Base-by-base conservation (phyloP, 2,329 filamentous ascomycete species). In the Botrytis paeoniae region DNA sequence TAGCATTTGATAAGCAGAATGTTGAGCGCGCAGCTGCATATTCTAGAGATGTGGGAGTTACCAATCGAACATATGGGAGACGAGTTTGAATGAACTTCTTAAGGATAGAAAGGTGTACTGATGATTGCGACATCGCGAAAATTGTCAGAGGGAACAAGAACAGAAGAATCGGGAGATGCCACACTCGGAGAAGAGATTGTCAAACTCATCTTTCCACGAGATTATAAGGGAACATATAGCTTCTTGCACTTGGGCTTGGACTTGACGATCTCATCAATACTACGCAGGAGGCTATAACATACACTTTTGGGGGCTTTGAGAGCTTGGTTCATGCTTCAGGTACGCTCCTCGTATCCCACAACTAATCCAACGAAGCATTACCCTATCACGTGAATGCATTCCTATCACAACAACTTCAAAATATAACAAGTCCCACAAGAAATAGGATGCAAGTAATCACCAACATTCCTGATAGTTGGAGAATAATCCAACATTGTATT, bases 1-100 rank as follows among this genome's bases (percentile, higher is more conserved):
- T 65, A 60, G 62, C 37, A n/a, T 73, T 70, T 51, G 74, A 74
- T 14, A 75, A 61, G 45, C 60, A 65, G 62, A 75, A 77, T 6
- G 65, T 71, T 29, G 64, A 65, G 61, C 73, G 70, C 9, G 75
- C 45, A 16, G 70, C 54, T 14, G 59, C 32, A 65, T 75, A 76
- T 25, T 74, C 68, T 9, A 63, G 64, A n/a, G 74, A 76, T 8
- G 37, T 72, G 10, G 74, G 72, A 29, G 71, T 74, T 37, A 70
- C 70, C 29, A 57, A n/a, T 25, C 25, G 39, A 69, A 72, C 22
- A 32, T 69, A 12, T 32, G 62, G 64, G 41, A 60, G 54, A 61
- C 43, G 43, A 25, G 25, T 73, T 57, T 68, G 39, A 7, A 72
- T 54, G 7, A 60, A 72, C 22, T 60, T 9, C 7, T 29, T 7